Evolutionary conservation across 768 basidiomycete genomes (phyloP), one percentile per base, ranked within the genome.

Genomic region (Psilocybe tampanensis): DNA sequence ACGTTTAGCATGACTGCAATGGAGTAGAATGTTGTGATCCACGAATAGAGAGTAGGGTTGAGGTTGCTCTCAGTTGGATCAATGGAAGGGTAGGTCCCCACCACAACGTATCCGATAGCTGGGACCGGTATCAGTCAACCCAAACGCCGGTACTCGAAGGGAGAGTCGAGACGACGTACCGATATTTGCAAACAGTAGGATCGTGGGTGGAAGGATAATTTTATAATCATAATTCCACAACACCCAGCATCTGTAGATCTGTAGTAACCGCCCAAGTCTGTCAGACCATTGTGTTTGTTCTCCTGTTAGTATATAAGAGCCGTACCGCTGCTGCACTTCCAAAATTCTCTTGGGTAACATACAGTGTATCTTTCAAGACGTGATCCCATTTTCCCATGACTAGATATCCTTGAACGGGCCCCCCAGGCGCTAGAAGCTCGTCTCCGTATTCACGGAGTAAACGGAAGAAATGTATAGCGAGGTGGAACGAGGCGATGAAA

Each of bases 261-360:
- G 4, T 29, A n/a, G n/a, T n/a, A n/a, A n/a, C n/a, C n/a, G n/a
- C n/a, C n/a, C n/a, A n/a, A n/a, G n/a, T n/a, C n/a, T n/a, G n/a
- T n/a, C n/a, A n/a, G n/a, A n/a, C n/a, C n/a, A n/a, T n/a, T n/a
- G n/a, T n/a, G n/a, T n/a, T n/a, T n/a, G n/a, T n/a, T n/a, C n/a
- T n/a, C n/a, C n/a, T n/a, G n/a, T n/a, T n/a, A n/a, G n/a, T n/a
- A n/a, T n/a, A n/a, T n/a, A n/a, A 19, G 21, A 2, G 12, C 2
- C 18, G 17, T 47, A 54, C 53, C n/a, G 53, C 53, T 24, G 53
- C 53, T 32, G 53, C 53, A 47, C 53, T 54, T 26, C 53, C 53
- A 11, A 54, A 29, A 36, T 54, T 54, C 18, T 54, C 53, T 19
- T 54, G 53, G 6, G 53, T 54, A 8, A 44, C 53, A 36, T 54